Evolutionary conservation across 2,329 filamentous ascomycete species (phyloP).

Genomic region (Lasiodiplodia sp.): DNA sequence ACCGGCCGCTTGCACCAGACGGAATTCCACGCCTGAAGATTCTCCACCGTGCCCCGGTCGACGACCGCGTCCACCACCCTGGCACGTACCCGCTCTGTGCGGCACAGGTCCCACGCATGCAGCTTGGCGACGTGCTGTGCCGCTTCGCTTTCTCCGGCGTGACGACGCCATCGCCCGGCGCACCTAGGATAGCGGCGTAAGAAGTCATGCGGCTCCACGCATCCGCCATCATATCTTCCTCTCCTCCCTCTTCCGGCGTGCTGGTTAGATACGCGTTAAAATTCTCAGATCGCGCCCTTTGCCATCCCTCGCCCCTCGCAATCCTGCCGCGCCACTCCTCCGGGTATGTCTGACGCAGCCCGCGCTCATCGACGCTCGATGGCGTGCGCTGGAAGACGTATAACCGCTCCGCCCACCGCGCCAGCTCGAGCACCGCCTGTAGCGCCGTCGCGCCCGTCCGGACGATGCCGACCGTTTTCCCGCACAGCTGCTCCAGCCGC

Average conservation of each 20-base stretch:
- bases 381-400: slow-evolving; percentile 40
- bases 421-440: slow-evolving; percentile 40
- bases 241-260: slow-evolving; percentile 28
- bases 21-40: slow-evolving; percentile 67
- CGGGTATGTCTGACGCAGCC: slow-evolving; percentile 50
- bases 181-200: slow-evolving; percentile 50
- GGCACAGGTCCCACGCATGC: slow-evolving; percentile 49
- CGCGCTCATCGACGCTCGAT: slow-evolving; percentile 47
- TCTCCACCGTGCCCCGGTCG: slow-evolving; percentile 59
- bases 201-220: slow-evolving; percentile 53
- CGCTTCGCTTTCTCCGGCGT: slow-evolving; percentile 42
- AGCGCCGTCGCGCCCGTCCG: slow-evolving; percentile 41
- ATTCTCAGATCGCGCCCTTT: slow-evolving; percentile 55
- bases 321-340: slow-evolving; percentile 49
- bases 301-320: slow-evolving; percentile 57
- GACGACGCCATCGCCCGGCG: slow-evolving; percentile 35
- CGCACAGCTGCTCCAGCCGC: slow-evolving; percentile 32
- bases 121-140: slow-evolving; percentile 48
- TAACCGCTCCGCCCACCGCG: slow-evolving; percentile 35
- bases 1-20: slow-evolving; percentile 69
- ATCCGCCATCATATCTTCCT: slow-evolving; percentile 57
- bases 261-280: slow-evolving; percentile 51
- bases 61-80: slow-evolving; percentile 61
- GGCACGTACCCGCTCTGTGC: slow-evolving; percentile 55
- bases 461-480: slow-evolving; percentile 37